Percentiles rank a stretch among this genome's conserved stretches.
Evolutionary conservation across 2,329 filamentous ascomycete species (phyloP).

Genomic region (Pseudogymnoascus sp.): DNA sequence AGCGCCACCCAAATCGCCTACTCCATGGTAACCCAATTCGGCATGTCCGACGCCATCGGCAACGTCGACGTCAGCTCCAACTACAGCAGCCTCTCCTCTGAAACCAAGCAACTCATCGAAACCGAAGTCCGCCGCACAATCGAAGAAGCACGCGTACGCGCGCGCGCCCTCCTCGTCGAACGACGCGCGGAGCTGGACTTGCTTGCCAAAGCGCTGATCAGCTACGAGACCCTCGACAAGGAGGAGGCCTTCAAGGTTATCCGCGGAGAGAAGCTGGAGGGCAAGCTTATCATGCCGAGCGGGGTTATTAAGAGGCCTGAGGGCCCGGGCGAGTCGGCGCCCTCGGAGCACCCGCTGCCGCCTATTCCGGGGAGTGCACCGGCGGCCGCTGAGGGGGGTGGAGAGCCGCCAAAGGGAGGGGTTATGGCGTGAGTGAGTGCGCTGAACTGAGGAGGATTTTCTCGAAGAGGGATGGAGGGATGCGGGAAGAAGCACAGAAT

Average conservation of each 20-base stretch:
- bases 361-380: constrained; percentile 10
- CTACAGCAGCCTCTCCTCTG: constrained; percentile 73
- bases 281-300: constrained; percentile 54
- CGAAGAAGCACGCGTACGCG: constrained; percentile 72
- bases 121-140: constrained; percentile 78
- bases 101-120: constrained; percentile 83
- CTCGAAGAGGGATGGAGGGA: too few relatives aligned
- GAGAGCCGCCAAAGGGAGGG: constrained; percentile 9
- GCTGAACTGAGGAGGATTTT: background rate
- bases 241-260: constrained; percentile 89
- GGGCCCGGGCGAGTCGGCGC: background rate
- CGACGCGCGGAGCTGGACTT: constrained; percentile 81
- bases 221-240: constrained; percentile 88
- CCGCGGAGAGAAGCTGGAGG: constrained; percentile 70
- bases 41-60: constrained; percentile 82
- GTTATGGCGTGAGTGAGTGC: constrained; percentile 9
- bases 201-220: constrained; percentile 78
- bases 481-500: background rate
- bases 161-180: constrained; percentile 60
- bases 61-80: constrained; percentile 81
- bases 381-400: background rate
- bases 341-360: background rate
- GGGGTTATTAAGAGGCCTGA: constrained; percentile 61
- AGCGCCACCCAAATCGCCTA: constrained; percentile 76
- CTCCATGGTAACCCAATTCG: constrained; percentile 78